Evolutionary conservation across 2,329 filamentous ascomycete genomes (phyloP).

Genomic region (Alternaria sp.): DNA sequence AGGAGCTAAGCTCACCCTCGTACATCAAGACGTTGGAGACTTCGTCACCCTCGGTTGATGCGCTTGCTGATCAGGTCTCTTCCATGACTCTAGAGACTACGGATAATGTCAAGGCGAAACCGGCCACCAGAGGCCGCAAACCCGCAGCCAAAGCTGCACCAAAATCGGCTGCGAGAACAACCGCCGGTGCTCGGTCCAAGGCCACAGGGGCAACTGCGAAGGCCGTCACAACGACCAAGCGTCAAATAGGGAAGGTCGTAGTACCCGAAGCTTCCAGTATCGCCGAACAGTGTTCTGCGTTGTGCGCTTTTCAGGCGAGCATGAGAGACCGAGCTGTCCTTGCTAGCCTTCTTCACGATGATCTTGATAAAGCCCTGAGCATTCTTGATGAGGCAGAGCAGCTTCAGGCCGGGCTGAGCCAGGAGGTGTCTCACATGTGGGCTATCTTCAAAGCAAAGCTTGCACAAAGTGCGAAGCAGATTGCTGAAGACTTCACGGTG

Average conservation of each 20-base stretch:
- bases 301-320: conserved; percentile 53
- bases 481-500: conserved; percentile 81
- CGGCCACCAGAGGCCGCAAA: conserved; percentile 30
- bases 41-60: conserved; percentile 37
- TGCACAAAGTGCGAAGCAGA: conserved; percentile 71
- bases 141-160: conserved; percentile 23
- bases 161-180: conserved; percentile 17
- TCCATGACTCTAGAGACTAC: conserved; percentile 46
- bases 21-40: conserved; percentile 36
- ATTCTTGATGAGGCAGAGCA: conserved; percentile 35
- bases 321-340: conserved; percentile 60
- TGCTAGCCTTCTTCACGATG: conserved; percentile 44
- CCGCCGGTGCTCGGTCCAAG: conserved; percentile 22
- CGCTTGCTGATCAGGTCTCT: conserved; percentile 52
- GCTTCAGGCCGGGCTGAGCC: conserved; percentile 45
- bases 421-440: conserved; percentile 60
- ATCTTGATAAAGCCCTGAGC: conserved; percentile 35
- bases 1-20: conserved; percentile 48
- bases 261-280: conserved; percentile 18
- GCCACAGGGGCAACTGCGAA: conserved; percentile 22
- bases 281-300: conserved; percentile 47
- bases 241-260: conserved; percentile 10
- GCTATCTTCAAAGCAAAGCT: conserved; percentile 72
- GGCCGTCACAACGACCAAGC: conserved; percentile 15
- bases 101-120: conserved; percentile 15